These are phyloP conservation scores for Hydnomerulius pinastri DNA, from an alignment of 768 basidiomycete genomes.

Conservation along the genomic window DNA sequence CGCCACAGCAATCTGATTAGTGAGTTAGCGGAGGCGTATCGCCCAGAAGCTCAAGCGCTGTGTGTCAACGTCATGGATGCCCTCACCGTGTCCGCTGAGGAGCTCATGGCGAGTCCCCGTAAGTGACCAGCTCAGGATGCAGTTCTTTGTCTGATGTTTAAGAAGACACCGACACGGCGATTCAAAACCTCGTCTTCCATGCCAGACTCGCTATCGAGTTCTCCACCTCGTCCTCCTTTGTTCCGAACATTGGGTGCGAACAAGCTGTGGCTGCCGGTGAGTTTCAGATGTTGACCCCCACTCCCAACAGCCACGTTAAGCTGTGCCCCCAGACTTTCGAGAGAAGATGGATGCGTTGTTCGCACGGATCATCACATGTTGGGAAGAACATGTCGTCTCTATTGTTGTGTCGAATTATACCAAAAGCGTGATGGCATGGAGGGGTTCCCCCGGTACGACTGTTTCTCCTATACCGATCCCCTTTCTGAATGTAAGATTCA, in stretches of 20 bases:
- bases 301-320: slow-evolving; percentile 2
- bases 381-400: slow-evolving; percentile 50
- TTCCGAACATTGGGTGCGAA: slow-evolving; percentile 45
- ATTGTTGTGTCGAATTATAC: slow-evolving; percentile 22
- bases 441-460: slow-evolving; percentile 12
- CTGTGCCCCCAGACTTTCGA: slow-evolving; percentile 48
- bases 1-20: slow-evolving; percentile 40
- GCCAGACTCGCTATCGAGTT: slow-evolving; percentile 53
- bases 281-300: slow-evolving; percentile 10
- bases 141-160: slow-evolving; percentile 4
- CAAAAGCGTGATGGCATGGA: slow-evolving; percentile 6
- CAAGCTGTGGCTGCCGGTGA: slow-evolving; percentile 38
- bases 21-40: slow-evolving; percentile 47
- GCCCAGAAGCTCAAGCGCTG: slow-evolving; percentile 51
- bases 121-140: slow-evolving; percentile 9
- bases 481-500: slow-evolving; percentile 16
- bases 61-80: slow-evolving; percentile 43
- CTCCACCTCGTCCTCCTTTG: slow-evolving; percentile 44
- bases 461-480: slow-evolving; percentile 2
- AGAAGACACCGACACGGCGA: slow-evolving; percentile 13
- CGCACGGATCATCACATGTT: slow-evolving; percentile 48
- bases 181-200: slow-evolving; percentile 46
- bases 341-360: slow-evolving; percentile 42
- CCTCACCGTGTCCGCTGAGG: slow-evolving; percentile 40
- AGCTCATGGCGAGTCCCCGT: slow-evolving; percentile 38